phyloP scores from a whole-genome alignment of 176 grass and related monocot genomes.

The Otatea glauca region DNA sequence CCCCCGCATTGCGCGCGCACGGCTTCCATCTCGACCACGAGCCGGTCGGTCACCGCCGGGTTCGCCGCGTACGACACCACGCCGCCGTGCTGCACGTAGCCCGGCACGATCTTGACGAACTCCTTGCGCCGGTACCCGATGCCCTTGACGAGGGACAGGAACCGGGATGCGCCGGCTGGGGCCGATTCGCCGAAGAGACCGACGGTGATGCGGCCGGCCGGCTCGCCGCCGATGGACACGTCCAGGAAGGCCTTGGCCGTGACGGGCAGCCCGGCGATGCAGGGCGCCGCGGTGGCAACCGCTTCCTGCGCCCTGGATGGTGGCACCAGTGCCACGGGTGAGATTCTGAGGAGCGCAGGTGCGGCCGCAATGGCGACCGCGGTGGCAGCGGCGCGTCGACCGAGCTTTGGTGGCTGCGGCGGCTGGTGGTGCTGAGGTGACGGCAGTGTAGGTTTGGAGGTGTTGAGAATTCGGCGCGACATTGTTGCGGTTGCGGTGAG shows the following conservation, averaged over 20 bases:
- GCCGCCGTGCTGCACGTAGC: conserved; percentile 87
- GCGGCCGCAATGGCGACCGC: conserved; percentile 43
- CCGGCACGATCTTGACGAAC: conserved; percentile 81
- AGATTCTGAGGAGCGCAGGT: conserved; percentile 32
- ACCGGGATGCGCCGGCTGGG: conserved; percentile 66
- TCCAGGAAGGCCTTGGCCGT: conserved; percentile 75
- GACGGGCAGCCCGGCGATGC: conserved; percentile 38
- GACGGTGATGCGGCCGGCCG: conserved; percentile 73
- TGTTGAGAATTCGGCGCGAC: conserved; percentile 45
- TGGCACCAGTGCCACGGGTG: conserved; percentile 19
- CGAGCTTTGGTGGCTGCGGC: conserved; percentile 31
- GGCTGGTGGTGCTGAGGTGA: conserved; percentile 6
- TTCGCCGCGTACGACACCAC: conserved; percentile 56
- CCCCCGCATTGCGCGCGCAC: conserved; percentile 47
- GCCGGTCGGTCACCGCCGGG: conserved; percentile 45
- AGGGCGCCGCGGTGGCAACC: background rate
- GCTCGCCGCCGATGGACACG: conserved; percentile 81
- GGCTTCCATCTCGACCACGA: conserved; percentile 61
- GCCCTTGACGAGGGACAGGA: conserved; percentile 64
- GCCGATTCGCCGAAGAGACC: conserved; percentile 62
- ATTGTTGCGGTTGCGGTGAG: conserved; percentile 14
- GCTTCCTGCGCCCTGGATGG: conserved; percentile 41
- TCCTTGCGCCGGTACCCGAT: conserved; percentile 90
- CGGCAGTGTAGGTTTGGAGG: conserved; percentile 33
- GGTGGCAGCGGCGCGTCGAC: conserved; percentile 60